These are phyloP conservation scores for Beauveria sp. DNA, from an alignment of 2,329 filamentous ascomycete species.

Conservation along the genomic window DNA sequence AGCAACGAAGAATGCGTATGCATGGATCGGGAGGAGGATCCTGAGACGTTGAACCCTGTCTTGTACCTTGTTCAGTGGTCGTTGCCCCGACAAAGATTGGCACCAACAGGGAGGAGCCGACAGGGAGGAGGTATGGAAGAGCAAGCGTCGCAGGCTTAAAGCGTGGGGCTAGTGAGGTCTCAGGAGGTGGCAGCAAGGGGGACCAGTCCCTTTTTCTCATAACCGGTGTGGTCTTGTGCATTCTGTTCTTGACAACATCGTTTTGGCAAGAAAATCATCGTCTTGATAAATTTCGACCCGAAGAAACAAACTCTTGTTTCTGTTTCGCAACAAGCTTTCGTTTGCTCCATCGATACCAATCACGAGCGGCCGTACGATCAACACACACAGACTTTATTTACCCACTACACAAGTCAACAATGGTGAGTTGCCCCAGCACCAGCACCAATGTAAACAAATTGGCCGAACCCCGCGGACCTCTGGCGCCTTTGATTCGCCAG, in stretches of 20 bases:
- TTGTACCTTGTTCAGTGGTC: slow-evolving; percentile 9
- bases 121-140: slow-evolving; percentile 5
- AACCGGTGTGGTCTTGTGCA: not conserved
- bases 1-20: not conserved
- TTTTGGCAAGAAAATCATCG: not conserved
- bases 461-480: slow-evolving; percentile 19
- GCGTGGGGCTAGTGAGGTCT: slow-evolving; percentile 9
- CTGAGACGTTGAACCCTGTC: slow-evolving; percentile 2
- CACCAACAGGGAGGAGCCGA: slow-evolving; percentile 13
- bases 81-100: slow-evolving; percentile 29
- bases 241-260: slow-evolving; percentile 10
- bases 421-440: slow-evolving; percentile 33
- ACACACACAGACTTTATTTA: slow-evolving; percentile 9
- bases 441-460: slow-evolving; percentile 25
- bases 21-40: not conserved
- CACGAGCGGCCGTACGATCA: not conserved
- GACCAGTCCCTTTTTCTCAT: not conserved
- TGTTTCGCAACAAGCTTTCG: not conserved
- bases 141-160: not conserved
- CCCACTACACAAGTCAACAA: slow-evolving; percentile 20
- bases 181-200: slow-evolving; percentile 8
- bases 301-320: not conserved
- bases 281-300: not conserved
- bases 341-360: not conserved
- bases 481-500: slow-evolving; percentile 26